Evolutionary conservation across 371 early-diverging fungal species (phyloP), one percentile per base, ranked within the genome.

Genomic region (Mucor saturninus): DNA sequence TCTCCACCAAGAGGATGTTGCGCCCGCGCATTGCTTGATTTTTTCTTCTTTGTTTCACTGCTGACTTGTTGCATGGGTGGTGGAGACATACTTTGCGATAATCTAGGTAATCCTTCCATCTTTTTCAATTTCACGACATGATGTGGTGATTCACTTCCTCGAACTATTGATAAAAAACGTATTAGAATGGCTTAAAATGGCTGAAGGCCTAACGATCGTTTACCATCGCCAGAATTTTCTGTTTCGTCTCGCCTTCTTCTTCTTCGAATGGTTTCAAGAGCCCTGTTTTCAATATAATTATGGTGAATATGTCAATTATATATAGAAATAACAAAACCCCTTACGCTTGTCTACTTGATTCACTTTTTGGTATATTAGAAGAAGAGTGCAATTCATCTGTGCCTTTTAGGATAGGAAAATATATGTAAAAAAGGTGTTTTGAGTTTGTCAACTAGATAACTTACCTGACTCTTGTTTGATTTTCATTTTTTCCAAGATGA

Each of bases 311-410:
- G 53, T 30, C 26, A 49, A 4, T 35, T 35, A 39, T 39, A 55
- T 11, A 59, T 21, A 21, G 21, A 10, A 40, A 11, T 38, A 5
- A 42, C 38, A 53, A 14, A 11, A 29, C 11, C 28, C 66, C 72
- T 71, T 79, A 79, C 79, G 68, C 68, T 65, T 79, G 79, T 64
- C 77, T 65, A 37, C 69, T 72, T 52, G 66, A 46, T 49, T 69
- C 76, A 61, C 52, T 66, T 59, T 70, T 69, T 26, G 72, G 60
- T 56, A 58, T 28, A 58, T 43, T 53, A 35, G 46, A 60, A 38
- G 38, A 54, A 48, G 45, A 38, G 14, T 54, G 32, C 39, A 48
- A 26, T 14, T 43, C 48, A 14, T n/a, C 15, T 37, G 49, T 50
- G 32, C 30, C 14, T 28, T 29, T 43, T 30, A 55, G 13, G 14